phyloP scores from a whole-genome alignment of 2,329 filamentous ascomycete genomes.

The Graphium sp. region DNA sequence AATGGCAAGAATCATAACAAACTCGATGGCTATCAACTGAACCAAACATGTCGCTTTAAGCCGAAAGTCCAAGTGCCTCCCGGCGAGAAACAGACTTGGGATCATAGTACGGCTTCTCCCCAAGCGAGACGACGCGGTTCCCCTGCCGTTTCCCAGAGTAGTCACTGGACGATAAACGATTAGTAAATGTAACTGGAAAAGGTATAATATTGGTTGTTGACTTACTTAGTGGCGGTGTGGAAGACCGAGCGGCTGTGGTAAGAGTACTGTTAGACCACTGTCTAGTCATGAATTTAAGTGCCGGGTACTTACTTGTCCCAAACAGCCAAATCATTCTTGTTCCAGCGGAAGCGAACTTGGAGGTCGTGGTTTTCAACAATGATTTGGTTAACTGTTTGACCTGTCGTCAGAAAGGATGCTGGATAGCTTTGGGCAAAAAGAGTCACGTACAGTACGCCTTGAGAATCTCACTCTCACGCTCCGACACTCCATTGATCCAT shows the following conservation, averaged over 20 bases:
- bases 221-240: constrained; percentile 27
- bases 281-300: background rate
- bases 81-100: constrained; percentile 17
- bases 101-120: constrained; percentile 36
- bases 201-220: constrained; percentile 22
- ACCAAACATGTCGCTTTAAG: too few relatives aligned
- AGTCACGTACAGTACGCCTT: constrained; percentile 6
- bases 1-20: too few relatives aligned
- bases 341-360: constrained; percentile 29
- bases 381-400: constrained; percentile 13
- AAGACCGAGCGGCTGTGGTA: constrained; percentile 24
- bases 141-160: constrained; percentile 33
- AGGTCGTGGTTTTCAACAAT: constrained; percentile 38
- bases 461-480: constrained; percentile 30
- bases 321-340: constrained; percentile 25
- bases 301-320: constrained; percentile 28
- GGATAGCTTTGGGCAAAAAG: background rate
- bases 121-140: constrained; percentile 31
- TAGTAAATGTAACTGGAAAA: constrained; percentile 16
- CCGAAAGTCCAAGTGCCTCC: constrained; percentile 7
- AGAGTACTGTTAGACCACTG: too few relatives aligned
- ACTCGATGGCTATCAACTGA: too few relatives aligned
- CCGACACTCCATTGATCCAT: constrained; percentile 31
- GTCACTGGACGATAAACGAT: constrained; percentile 23
- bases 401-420: background rate